Percentiles rank a stretch among this genome's conserved stretches.
These are phyloP conservation scores for Neonectria punicea DNA, from an alignment of 2,329 filamentous ascomycete species.

Conservation along the genomic window DNA sequence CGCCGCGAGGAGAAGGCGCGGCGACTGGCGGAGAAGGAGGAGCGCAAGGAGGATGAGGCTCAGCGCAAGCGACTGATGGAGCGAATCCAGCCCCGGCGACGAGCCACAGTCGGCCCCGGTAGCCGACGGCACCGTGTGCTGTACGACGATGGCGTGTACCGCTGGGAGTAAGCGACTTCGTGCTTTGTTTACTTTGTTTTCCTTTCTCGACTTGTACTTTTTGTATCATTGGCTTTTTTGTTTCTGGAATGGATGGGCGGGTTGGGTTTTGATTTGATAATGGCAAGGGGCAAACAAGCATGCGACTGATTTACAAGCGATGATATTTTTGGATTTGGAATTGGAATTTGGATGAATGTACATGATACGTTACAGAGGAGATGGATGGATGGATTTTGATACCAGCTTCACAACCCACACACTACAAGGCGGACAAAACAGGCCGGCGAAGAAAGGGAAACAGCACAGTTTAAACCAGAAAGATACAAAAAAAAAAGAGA, in stretches of 20 bases:
- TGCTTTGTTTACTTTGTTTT: conserved; percentile 26
- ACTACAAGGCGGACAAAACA: conserved; percentile 2
- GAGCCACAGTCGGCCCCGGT: conserved; percentile 50
- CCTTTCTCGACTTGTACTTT: conserved; percentile 20
- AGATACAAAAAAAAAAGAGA: conserved; percentile 9
- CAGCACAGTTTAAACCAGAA: conserved; percentile 1
- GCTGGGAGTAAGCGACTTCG: conserved; percentile 50
- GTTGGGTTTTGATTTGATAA: conserved; percentile 12
- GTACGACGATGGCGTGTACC: conserved; percentile 54
- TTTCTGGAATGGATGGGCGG: conserved; percentile 21
- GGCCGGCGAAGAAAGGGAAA: conserved; percentile 1
- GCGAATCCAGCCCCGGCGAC: conserved; percentile 52
- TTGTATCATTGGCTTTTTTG: conserved; percentile 36
- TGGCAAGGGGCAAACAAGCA: conserved; percentile 12
- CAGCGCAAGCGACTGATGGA: conserved; percentile 53
- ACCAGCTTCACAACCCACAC: conserved; percentile 15
- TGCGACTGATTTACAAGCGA: conserved; percentile 11
- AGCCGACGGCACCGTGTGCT: conserved; percentile 49
- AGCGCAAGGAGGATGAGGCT: conserved; percentile 51
- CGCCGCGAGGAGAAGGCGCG: conserved; percentile 47
- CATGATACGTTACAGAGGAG: conserved; percentile 9
- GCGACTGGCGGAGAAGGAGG: conserved; percentile 40
- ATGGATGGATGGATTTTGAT: conserved; percentile 7
- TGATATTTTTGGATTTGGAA: conserved; percentile 3
- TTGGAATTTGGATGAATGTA: conserved; percentile 9